Conservation (phyloP, 2,329 filamentous ascomycete species). For the Fusarium vanettenii region DNA sequence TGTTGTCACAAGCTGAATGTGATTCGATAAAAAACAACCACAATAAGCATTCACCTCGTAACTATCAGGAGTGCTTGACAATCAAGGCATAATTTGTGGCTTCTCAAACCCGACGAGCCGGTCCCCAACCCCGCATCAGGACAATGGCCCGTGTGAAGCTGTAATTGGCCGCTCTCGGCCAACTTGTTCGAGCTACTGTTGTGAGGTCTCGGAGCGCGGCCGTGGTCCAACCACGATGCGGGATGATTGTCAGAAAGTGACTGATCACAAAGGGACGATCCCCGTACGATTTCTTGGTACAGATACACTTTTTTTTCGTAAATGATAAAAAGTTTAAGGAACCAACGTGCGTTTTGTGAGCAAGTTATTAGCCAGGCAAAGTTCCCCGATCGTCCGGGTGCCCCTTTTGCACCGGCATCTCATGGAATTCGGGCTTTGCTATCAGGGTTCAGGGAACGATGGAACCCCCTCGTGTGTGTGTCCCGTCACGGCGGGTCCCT, state of each 20-base stretch:
- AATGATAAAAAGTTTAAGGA: neutral
- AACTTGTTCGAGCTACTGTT: neutral
- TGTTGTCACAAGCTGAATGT: neutral
- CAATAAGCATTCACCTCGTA: neutral
- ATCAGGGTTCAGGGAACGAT: conserved; percentile 1
- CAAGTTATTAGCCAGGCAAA: neutral
- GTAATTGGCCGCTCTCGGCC: neutral
- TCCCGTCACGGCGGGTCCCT: conserved; percentile 4
- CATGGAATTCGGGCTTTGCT: neutral
- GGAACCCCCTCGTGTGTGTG: neutral
- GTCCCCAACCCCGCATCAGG: neutral
- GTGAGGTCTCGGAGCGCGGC: neutral
- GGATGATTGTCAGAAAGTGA: neutral
- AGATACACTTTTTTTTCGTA: neutral
- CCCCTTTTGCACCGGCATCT: neutral
- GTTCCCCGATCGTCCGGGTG: neutral
- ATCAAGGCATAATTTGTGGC: neutral
- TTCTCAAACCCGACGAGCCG: neutral
- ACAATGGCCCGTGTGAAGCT: neutral
- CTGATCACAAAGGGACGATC: neutral
- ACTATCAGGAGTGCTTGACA: neutral
- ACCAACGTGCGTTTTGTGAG: neutral
- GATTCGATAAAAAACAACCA: neutral
- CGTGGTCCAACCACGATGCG: neutral
- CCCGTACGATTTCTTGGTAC: neutral